Evolutionary conservation across 2,329 filamentous ascomycete species (phyloP), one percentile per base, ranked within the genome.

Genomic region (Penicillium sp.): DNA sequence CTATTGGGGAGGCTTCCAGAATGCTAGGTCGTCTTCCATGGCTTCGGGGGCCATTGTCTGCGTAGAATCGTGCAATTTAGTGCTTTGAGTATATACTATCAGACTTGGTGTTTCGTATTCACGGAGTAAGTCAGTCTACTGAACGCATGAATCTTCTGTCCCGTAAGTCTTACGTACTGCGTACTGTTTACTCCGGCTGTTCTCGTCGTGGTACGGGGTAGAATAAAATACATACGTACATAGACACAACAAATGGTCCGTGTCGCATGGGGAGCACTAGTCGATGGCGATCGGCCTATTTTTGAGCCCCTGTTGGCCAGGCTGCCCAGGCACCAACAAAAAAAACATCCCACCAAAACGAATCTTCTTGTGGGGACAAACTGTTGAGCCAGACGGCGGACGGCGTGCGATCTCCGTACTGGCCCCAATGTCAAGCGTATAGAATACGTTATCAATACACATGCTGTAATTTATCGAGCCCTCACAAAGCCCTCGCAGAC

Each of bases 281-380:
- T 5, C 16, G 14, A 18, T 9, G 40, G 20, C 18, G 40, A 43
- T 43, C 40, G 18, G 14, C 18, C n/a, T n/a, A n/a, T n/a, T n/a
- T 18, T 23, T 18, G 20, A 18, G 40, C 7, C 40, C 18, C 33
- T 16, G 8, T 4, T 38, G 8, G 33, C 7, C n/a, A n/a, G n/a
- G n/a, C n/a, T n/a, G n/a, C n/a, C 40, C 18, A 43, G 40, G 40
- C 40, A 43, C 40, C 40, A 43, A 43, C 40, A 43, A 43, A 43
- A 42, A 21, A 40, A 21, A 30, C 20, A 43, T 23, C 18, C 18
- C 30, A 35, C 30, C 30, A 35, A 35, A 35, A 30, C 28, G 30
- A 4, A 11, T 33, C 26, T 54, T 54, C 33, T 20, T 40, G 52
- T 54, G 52, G 52, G 52, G 52, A 55, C 40, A 48, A 55, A 55